phyloP scores from a whole-genome alignment of 2,329 filamentous ascomycete species.

The Xylariaceae sp. region DNA sequence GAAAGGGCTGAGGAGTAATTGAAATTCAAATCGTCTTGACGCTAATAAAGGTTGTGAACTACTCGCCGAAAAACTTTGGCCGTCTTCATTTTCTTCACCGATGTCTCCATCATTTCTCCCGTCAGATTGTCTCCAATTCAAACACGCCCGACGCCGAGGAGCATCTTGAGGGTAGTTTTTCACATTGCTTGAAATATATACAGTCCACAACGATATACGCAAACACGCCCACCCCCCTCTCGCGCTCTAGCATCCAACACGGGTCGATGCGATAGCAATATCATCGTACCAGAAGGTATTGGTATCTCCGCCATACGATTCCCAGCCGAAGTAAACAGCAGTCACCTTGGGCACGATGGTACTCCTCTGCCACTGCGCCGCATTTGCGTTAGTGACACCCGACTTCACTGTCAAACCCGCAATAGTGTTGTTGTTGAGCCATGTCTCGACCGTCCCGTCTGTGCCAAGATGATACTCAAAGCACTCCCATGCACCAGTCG shows the following conservation, averaged over 20 bases:
- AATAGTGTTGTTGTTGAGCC: constrained; percentile 53
- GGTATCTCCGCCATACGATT: constrained; percentile 57
- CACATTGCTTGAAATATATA: too few species aligned
- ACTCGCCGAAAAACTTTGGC: too few species aligned
- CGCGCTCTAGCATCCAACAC: constrained; percentile 49
- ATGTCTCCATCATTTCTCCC: too few species aligned
- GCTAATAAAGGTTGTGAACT: too few species aligned
- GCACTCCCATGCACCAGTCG: constrained; percentile 53
- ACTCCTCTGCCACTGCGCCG: constrained; percentile 51
- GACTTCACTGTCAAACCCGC: constrained; percentile 48
- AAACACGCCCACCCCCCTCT: too few species aligned
- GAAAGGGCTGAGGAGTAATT: too few species aligned
- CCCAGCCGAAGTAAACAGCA: constrained; percentile 61
- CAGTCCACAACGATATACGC: too few species aligned
- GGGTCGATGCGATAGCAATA: constrained; percentile 45
- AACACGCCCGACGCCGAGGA: too few species aligned
- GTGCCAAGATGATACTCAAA: constrained; percentile 60
- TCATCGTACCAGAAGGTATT: constrained; percentile 66
- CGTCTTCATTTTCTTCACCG: too few species aligned
- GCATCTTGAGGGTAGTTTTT: too few species aligned
- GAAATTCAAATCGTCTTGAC: too few species aligned
- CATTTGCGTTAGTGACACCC: constrained; percentile 49
- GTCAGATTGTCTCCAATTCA: too few species aligned
- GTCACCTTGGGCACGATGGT: constrained; percentile 50
- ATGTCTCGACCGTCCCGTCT: constrained; percentile 59